Base-by-base conservation (phyloP, 2,329 filamentous ascomycete genomes). In the Acephala macrosclerotiorum region DNA sequence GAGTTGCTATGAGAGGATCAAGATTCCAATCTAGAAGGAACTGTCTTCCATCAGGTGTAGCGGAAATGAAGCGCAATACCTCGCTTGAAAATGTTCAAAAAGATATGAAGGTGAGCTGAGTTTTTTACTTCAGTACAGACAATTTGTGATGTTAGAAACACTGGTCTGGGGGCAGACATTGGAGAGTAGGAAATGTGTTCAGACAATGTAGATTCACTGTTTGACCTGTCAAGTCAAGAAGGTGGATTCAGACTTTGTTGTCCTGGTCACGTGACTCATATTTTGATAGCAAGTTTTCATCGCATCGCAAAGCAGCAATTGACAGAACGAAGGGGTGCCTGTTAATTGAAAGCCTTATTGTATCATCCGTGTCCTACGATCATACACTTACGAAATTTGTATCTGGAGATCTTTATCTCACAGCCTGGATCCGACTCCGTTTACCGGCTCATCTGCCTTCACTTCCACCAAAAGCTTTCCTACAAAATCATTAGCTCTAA, bases 381-480 rank as follows among this genome's bases (percentile, higher is more conserved):
- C 14, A 53, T 53, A 53, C 49, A 53, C 49, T 53, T 18, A 53
- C 49, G 49, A 53, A 33, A 53, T 49, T 49, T 7, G 22, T 53
- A 49, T 49, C n/a, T 22, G 11, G 20, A 22, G 7, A 53, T 53
- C 22, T 20, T 29, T 14, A 8, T 36, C n/a, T 57, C 35, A 66
- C 11, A 66, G 33, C 40, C 53, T 63, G 2, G 65, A 66, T 12
- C 51, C 61, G 18, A 55, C 42, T 38, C 26, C 53, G n/a, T 25
- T 45, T 58, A 38, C 58, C 7, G 55, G 26, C 55, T 63, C 62
- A 29, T 73, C 73, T 2, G 66, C 61, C 76, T 86, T 85, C 61
- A 86, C 75, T 75, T 86, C 83, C 26, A 87, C 83, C 74, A 89
- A 78, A 70, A 89, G 81, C 81, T 90, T 85, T 7, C 75, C 75